Conservation (phyloP, 2,329 filamentous ascomycete genomes). For the Plectosphaerella plurivora region DNA sequence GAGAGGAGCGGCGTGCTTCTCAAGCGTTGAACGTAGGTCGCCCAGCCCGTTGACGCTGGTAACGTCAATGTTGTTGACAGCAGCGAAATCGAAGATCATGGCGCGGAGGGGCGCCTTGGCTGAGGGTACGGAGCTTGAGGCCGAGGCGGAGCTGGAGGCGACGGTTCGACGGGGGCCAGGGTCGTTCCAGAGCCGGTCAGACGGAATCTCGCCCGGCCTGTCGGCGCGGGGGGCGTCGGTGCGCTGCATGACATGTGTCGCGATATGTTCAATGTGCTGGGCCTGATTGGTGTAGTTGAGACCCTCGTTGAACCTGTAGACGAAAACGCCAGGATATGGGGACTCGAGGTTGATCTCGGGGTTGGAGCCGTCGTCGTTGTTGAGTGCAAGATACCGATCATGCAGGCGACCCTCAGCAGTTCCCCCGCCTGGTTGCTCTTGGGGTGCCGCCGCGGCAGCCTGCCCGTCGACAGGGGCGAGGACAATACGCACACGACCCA, state of each 20-base stretch:
- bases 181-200: conserved; percentile 52
- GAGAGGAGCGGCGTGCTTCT: conserved; percentile 44
- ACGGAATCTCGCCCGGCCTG: neutral
- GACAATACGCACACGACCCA: conserved; percentile 28
- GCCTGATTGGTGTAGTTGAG: conserved; percentile 54
- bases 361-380: conserved; percentile 48
- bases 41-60: conserved; percentile 53
- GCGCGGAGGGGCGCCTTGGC: conserved; percentile 12
- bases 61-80: conserved; percentile 52
- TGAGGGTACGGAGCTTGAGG: neutral
- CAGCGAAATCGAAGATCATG: conserved; percentile 48
- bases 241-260: conserved; percentile 34
- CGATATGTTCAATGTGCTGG: conserved; percentile 45
- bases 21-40: conserved; percentile 50
- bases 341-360: conserved; percentile 37
- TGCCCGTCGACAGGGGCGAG: neutral
- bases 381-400: conserved; percentile 40
- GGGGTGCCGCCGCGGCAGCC: too few relatives aligned
- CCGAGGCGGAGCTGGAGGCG: neutral
- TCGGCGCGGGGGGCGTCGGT: conserved; percentile 27
- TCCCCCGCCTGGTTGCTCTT: neutral
- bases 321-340: conserved; percentile 49
- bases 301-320: conserved; percentile 50
- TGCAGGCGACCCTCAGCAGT: neutral
- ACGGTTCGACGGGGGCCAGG: conserved; percentile 30